These are phyloP conservation scores for Juncus inflexus DNA, from an alignment of 176 grass and related monocot genomes.

Conservation along the genomic window DNA sequence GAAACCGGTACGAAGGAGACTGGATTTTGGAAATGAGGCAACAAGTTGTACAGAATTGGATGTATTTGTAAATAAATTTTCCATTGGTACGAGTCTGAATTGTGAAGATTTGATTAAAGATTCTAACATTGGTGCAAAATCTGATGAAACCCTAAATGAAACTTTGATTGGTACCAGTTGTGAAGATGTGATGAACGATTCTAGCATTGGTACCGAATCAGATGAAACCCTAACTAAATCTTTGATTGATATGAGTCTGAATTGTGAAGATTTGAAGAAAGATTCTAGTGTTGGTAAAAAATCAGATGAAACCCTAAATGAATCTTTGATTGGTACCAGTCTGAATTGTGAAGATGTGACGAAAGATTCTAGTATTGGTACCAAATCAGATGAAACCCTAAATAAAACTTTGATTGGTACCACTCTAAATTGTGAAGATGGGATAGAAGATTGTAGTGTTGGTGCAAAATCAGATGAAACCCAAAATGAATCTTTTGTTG, in stretches of 20 bases:
- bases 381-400: too few species aligned
- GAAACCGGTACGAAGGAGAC: conserved; percentile 18
- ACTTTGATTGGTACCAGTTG: too few species aligned
- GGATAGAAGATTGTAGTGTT: neutral
- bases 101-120: too few species aligned
- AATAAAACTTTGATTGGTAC: too few species aligned
- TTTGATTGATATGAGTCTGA: neutral
- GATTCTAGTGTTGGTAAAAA: too few species aligned
- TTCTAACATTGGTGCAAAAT: too few species aligned
- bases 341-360: neutral
- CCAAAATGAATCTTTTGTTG: too few species aligned
- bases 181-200: too few species aligned
- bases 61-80: neutral
- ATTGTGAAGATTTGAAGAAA: neutral
- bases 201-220: too few species aligned
- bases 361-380: neutral
- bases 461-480: too few species aligned
- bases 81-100: conserved; percentile 2
- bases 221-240: too few species aligned
- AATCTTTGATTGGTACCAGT: neutral
- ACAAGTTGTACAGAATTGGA: neutral
- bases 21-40: neutral
- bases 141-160: too few species aligned
- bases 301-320: neutral
- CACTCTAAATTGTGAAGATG: neutral